phyloP scores from a whole-genome alignment of 129 eudicot species.

The Flaveria brownii region DNA sequence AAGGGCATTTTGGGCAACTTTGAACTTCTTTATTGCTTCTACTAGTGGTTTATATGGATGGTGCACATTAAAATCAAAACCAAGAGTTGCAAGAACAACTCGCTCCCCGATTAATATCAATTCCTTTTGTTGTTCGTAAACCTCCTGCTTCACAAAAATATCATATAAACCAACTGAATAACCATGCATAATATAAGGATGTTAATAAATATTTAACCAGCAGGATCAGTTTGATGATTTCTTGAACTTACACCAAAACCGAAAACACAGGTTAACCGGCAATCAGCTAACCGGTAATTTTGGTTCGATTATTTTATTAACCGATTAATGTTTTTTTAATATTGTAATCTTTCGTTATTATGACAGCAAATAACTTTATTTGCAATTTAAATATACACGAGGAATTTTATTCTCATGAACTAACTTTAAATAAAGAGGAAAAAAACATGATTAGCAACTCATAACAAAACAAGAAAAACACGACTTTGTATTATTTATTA shows the following conservation, averaged over 20 bases:
- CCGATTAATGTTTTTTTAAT: neutral
- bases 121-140: conserved; percentile 95
- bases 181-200: neutral
- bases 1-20: conserved; percentile 93
- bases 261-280: conserved; percentile 10
- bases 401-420: neutral
- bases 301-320: neutral
- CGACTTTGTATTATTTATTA: neutral
- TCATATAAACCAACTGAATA: neutral
- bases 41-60: conserved; percentile 97
- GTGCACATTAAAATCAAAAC: conserved; percentile 77
- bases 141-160: conserved; percentile 62
- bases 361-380: neutral
- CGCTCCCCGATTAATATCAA: conserved; percentile 74
- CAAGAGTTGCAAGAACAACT: conserved; percentile 86
- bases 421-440: neutral
- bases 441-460: neutral
- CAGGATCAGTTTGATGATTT: neutral
- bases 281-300: neutral
- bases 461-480: conserved; percentile 1
- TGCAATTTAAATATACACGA: neutral
- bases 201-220: neutral
- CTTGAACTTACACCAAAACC: neutral
- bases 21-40: conserved; percentile 89
- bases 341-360: neutral